Evolutionary conservation across 352 stramenopile genomes (phyloP), one percentile per base, ranked within the genome.

Genomic region (Globisporangium apiculatum): DNA sequence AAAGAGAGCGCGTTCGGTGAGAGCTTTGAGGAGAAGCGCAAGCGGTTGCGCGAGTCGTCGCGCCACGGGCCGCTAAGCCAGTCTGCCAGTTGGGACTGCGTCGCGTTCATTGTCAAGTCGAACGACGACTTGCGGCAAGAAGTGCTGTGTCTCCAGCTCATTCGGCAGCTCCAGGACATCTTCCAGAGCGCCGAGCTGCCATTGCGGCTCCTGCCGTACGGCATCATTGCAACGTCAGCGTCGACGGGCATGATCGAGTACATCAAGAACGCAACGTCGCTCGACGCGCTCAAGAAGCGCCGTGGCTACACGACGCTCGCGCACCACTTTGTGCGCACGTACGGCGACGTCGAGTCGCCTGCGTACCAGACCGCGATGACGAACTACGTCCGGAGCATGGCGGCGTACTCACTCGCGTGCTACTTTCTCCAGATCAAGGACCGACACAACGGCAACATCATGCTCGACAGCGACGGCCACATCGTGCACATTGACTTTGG

Each of bases 401-500:
- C 96, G n/a, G 97, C 90, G 50, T 99, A 99, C 79, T 98, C 92
- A 36, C 84, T 99, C 18, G 93, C 98, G 35, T 97, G 86, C 55
- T 99, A 99, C 69, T 87, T 99, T 18, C 71, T 99, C 46, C 93
- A 97, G 60, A 90, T 99, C 64, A 99, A 99, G 69, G 97, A 99
- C 72, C 86, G 96, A 4, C 97, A 99, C 86, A 99, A 99, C 67
- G 97, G 96, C 37, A 99, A 99, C 68, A 98, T 99, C 59, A 98
- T 99, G 89, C 96, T 99, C 51, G 96, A 99, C 73, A 97, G 83
- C 48, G 79, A 96, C 49, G 97, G 97, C 7, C 94, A 98, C 67
- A 76, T 99, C 4, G 90, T 99, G 51, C 96, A 99, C 76, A 99
- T 99, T 64, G 97, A 99, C 76, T 99, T 99, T 71, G 97, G 97